Base-by-base conservation (phyloP, 208 protist genomes). In the Trypanosoma scelopori region DNA sequence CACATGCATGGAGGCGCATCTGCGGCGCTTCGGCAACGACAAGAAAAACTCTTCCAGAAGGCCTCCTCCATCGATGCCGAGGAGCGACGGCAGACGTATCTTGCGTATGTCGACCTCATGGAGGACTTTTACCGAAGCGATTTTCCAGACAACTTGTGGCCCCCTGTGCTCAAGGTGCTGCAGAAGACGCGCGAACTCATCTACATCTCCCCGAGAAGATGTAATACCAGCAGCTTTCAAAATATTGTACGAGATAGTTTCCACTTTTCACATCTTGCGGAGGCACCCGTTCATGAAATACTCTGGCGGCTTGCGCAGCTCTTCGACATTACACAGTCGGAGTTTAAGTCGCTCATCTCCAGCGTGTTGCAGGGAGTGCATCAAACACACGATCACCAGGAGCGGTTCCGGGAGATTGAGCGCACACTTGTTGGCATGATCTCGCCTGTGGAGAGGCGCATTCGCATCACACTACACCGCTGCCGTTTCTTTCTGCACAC, bases 381-480 rank as follows among this genome's bases (percentile, higher is more conserved):
- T 9, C 69, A 73, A 59, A 70, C 77, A n/a, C 77, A 81, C 56
- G 80, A 86, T 67, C 88, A 91, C 55, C 79, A 91, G 57, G 79
- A 76, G 13, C 70, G 85, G 15, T 88, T 91, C 50, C 79, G 78
- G 18, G 77, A 78, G 9, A 74, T 91, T 37, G 85, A 91, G 45
- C 71, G 79, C 22, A 72, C 64, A 16, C 55, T 91, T 42, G 43
- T 72, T 52, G 73, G 74, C 16, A 66, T 76, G 13, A 30, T 46
- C 1, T 28, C 50, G 6, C 53, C 67, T 2, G 23, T 32, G 7
- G 79, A 91, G 46, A 64, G 48, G 32, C 59, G 79, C 20, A 32
- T 87, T 53, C 81, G 78, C 11, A 28, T 87, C 16, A 85, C 71
- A 28, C 46, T 91, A 41, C 81, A 84, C 41, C 66, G 71, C 61